Conservation (phyloP, 352 stramenopile genomes). For the Pythium myriotylum region DNA sequence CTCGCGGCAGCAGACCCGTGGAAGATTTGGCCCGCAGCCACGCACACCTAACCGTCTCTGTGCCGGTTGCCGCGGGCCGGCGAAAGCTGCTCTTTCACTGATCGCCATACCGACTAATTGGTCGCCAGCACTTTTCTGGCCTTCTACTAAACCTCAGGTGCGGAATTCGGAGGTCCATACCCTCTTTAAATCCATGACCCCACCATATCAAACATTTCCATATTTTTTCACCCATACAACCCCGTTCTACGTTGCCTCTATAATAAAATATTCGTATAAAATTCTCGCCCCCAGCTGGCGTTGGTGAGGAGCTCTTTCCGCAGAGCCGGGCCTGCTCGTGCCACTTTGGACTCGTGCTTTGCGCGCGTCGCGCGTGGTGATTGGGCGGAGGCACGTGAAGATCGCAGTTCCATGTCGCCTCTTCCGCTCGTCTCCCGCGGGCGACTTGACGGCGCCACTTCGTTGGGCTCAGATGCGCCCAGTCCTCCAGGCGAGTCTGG, state of each 20-base stretch:
- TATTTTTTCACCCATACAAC: background rate
- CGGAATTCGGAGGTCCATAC: background rate
- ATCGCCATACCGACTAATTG: slow-evolving; percentile 4
- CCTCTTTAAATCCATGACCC: background rate
- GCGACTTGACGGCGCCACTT: background rate
- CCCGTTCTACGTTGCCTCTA: background rate
- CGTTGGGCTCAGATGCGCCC: slow-evolving; percentile 13
- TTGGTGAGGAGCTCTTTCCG: background rate
- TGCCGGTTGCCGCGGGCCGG: background rate
- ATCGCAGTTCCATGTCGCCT: slow-evolving; percentile 12
- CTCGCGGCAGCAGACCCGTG: too few relatives aligned
- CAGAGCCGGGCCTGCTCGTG: background rate
- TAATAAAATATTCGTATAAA: slow-evolving; percentile 15
- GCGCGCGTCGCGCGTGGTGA: background rate
- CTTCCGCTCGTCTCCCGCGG: background rate
- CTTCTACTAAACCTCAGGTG: background rate
- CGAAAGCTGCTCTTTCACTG: background rate
- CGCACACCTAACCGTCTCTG: background rate
- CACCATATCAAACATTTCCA: background rate
- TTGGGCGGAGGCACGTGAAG: slow-evolving; percentile 18
- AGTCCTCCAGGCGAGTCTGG: slow-evolving; percentile 1
- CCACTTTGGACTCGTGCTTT: slow-evolving; percentile 1
- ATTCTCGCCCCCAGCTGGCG: background rate
- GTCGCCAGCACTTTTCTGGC: background rate
- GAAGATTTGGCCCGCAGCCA: slow-evolving; percentile 3